Evolutionary conservation across 768 basidiomycete species (phyloP).

Genomic region (Lyophyllum atratum): DNA sequence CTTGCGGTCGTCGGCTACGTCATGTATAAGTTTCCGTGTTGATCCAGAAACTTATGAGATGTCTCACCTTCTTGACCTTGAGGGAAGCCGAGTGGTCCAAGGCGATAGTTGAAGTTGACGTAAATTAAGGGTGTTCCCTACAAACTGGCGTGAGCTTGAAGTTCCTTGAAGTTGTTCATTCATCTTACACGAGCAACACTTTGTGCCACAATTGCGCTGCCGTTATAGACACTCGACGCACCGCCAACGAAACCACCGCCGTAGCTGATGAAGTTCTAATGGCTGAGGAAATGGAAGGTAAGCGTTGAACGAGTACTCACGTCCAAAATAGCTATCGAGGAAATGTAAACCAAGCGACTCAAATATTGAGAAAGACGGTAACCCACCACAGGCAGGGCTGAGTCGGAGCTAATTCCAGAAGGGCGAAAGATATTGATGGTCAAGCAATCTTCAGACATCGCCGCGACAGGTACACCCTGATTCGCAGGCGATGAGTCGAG

Average conservation of each 20-base stretch:
- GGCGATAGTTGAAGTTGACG: constrained; percentile 52
- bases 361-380: too few species aligned
- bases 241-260: constrained; percentile 27
- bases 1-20: constrained; percentile 27
- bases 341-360: neutral
- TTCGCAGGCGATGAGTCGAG: neutral
- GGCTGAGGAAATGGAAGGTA: neutral
- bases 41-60: neutral
- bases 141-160: neutral
- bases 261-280: constrained; percentile 10
- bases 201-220: constrained; percentile 26
- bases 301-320: constrained; percentile 19
- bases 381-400: constrained; percentile 41
- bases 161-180: constrained; percentile 31
- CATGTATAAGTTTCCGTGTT: neutral
- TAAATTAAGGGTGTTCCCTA: constrained; percentile 45
- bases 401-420: constrained; percentile 27
- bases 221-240: constrained; percentile 21
- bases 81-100: constrained; percentile 51
- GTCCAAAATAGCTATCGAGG: constrained; percentile 38
- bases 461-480: constrained; percentile 31
- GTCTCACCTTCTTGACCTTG: constrained; percentile 31
- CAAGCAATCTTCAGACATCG: constrained; percentile 58
- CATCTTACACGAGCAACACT: constrained; percentile 23
- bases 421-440: constrained; percentile 62